Base-by-base conservation (phyloP, 192 early-diverging fungal species). In the Gamsiella multidivaricata region DNA sequence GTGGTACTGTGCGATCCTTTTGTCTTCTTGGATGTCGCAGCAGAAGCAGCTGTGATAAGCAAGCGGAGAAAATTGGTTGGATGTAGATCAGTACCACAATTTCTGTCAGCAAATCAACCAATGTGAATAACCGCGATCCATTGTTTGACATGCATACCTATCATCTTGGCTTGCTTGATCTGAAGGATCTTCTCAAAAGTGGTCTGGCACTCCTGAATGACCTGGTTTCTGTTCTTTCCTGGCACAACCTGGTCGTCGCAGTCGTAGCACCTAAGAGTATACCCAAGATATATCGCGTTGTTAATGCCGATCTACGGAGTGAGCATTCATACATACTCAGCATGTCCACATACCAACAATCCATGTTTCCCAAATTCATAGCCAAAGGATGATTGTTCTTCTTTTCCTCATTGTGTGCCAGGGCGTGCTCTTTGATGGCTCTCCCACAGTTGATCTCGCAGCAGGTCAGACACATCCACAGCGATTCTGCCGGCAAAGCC, bases 401-500 rank as follows among this genome's bases (percentile, higher is more conserved):
- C 36, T 59, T 78, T 9, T 36, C 50, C 12, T 70, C 52, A 51
- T 67, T 61, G 28, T 81, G 80, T 5, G 32, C 9, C 3, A 68
- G 2, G 18, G 68, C 71, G 49, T 81, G 80, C 36, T 61, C 18
- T 20, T 62, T 62, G 42, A 58, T 20, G 6, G 42, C 1, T 18
- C 63, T 57, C 15, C 80, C 80, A 56, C 80, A 81, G n/a, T 81
- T 65, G 33, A 70, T 54, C 39, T 81, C 46, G 28, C 43, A 51
- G 49, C 80, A 81, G 36, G 26, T 52, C 49, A 81, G 54, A 51
- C 80, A 81, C 34, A 81, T 51, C 71, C 71, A 81, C 5, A 81
- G 42, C 0, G 41, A 41, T 4, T 56, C 59, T 22, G 61, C 8
- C 3, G 66, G 25, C 53, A 74, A 32, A 6, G 54, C 54, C 17